Evolutionary conservation across 176 grass and related monocot species (phyloP).

Genomic region (Coix lacrymajobi): DNA sequence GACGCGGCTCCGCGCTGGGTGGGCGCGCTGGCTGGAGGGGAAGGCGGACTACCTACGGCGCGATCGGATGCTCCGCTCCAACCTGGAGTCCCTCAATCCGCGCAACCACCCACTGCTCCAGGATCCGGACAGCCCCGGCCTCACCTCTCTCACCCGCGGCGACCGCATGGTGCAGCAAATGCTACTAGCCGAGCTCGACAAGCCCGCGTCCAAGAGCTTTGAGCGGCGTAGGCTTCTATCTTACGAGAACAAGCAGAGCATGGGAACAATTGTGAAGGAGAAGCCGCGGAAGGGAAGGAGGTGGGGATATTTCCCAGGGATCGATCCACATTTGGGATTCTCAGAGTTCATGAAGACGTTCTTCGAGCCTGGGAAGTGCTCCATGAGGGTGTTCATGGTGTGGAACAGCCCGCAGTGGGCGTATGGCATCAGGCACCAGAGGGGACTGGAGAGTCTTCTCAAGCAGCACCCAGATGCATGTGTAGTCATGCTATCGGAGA

Average conservation of each 20-base stretch:
- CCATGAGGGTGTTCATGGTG: conserved; percentile 83
- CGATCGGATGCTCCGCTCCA: conserved; percentile 86
- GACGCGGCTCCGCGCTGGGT: conserved; percentile 59
- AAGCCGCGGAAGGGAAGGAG: conserved; percentile 28
- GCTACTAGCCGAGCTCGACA: conserved; percentile 60
- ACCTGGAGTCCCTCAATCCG: conserved; percentile 77
- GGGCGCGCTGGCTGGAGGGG: conserved; percentile 82
- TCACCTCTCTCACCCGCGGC: conserved; percentile 62
- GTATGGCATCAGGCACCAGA: conserved; percentile 62
- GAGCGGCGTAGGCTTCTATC: conserved; percentile 41
- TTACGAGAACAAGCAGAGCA: conserved; percentile 24
- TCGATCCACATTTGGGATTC: conserved; percentile 68
- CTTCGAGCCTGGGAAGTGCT: conserved; percentile 47
- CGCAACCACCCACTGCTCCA: conserved; percentile 94
- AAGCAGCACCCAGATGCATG: conserved; percentile 69
- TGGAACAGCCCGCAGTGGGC: conserved; percentile 93
- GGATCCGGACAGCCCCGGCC: conserved; percentile 73
- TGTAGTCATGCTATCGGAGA: conserved; percentile 71
- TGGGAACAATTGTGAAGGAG: background rate
- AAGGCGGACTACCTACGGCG: conserved; percentile 82
- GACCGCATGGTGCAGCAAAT: conserved; percentile 67
- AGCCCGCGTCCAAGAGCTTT: conserved; percentile 25
- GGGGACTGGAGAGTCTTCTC: conserved; percentile 87
- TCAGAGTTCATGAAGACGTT: conserved; percentile 73
- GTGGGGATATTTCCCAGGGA: conserved; percentile 82